These are phyloP conservation scores for Sphagnurus paluster DNA, from an alignment of 1,284 basidiomycete genomes.

Conservation along the genomic window DNA sequence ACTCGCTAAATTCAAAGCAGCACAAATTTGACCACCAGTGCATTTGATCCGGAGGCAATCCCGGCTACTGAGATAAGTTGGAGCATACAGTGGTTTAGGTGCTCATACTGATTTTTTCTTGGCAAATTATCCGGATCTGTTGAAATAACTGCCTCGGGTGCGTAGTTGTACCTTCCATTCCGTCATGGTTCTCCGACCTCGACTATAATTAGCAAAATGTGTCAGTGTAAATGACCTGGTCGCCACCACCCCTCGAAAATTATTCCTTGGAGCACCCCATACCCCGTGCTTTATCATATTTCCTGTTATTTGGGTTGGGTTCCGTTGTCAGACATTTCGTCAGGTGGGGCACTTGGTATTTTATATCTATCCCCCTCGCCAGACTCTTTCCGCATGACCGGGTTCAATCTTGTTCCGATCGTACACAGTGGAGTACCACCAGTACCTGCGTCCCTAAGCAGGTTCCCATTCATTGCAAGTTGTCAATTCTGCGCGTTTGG, in stretches of 20 bases:
- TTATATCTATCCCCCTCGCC: too few relatives aligned
- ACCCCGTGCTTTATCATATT: constrained; percentile 20
- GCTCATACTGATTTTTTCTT: constrained; percentile 43
- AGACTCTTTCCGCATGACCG: too few relatives aligned
- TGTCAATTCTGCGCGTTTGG: too few relatives aligned
- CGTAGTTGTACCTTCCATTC: too few relatives aligned
- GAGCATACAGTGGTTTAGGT: constrained; percentile 60
- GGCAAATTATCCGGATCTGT: too few relatives aligned
- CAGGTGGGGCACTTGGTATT: too few relatives aligned
- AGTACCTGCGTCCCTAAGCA: too few relatives aligned
- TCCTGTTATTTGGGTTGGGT: constrained; percentile 45
- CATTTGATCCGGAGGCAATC: constrained; percentile 79
- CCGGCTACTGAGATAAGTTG: constrained; percentile 70
- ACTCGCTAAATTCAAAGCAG: constrained; percentile 39
- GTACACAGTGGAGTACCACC: too few relatives aligned
- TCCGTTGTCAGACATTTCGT: constrained; percentile 59
- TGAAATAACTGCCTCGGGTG: too few relatives aligned
- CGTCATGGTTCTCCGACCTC: constrained; percentile 16
- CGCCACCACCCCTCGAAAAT: constrained; percentile 39
- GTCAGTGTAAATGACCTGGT: constrained; percentile 21
- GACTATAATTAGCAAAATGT: constrained; percentile 15
- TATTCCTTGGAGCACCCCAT: constrained; percentile 43
- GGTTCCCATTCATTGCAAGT: too few relatives aligned
- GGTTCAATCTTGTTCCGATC: too few relatives aligned
- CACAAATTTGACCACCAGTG: constrained; percentile 39